Evolutionary conservation across 768 basidiomycete species (phyloP).

Genomic region (Solioccasus polychromus): DNA sequence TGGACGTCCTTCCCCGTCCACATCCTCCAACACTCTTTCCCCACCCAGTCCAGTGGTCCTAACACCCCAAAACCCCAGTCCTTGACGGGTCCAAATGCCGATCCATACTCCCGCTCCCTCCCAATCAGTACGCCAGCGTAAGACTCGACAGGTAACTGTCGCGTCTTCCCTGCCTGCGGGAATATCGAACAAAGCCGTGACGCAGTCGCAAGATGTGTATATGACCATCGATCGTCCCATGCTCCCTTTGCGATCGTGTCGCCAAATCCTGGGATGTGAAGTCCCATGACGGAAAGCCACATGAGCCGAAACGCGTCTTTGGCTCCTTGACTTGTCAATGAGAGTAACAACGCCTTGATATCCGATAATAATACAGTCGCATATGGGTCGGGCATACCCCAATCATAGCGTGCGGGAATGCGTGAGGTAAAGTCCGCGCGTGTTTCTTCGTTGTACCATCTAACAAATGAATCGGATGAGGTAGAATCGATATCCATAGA

Average conservation of each 20-base stretch:
- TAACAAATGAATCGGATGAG: conserved; percentile 60
- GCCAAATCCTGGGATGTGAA: conserved; percentile 68
- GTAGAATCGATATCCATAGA: conserved; percentile 19
- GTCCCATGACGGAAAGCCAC: conserved; percentile 70
- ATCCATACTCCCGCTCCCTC: conserved; percentile 56
- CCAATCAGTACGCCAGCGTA: conserved; percentile 67
- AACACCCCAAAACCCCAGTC: conserved; percentile 58
- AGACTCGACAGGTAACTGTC: conserved; percentile 50
- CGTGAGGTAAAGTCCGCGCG: conserved; percentile 40
- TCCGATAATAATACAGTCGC: conserved; percentile 71
- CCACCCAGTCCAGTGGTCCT: conserved; percentile 50
- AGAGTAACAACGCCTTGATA: conserved; percentile 55
- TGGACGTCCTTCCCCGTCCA: conserved; percentile 51
- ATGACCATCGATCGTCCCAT: conserved; percentile 71
- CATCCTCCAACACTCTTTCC: conserved; percentile 34
- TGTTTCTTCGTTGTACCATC: conserved; percentile 64
- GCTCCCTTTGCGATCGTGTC: conserved; percentile 38
- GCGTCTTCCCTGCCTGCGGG: conserved; percentile 35
- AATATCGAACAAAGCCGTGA: conserved; percentile 52
- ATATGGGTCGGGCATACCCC: conserved; percentile 62
- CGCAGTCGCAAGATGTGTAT: conserved; percentile 43
- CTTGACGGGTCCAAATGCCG: conserved; percentile 65
- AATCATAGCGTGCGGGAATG: conserved; percentile 55
- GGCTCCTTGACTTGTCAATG: conserved; percentile 40
- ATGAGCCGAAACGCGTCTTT: conserved; percentile 60